Conservation (phyloP, 1,284 basidiomycete species). For the Naganishia sp. region DNA sequence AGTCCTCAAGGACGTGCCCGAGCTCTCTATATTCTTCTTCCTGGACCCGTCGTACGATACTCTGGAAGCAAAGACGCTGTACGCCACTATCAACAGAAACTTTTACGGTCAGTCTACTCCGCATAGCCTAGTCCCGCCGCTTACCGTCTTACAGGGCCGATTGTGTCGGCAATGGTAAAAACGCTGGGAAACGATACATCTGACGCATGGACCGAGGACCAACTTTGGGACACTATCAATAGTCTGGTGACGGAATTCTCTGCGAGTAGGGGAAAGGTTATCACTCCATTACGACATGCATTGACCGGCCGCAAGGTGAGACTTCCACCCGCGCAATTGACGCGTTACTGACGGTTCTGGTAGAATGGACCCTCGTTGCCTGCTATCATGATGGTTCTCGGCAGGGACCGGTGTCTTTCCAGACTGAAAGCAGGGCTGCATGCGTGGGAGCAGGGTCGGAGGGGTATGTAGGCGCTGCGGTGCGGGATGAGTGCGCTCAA, state of each 20-base stretch:
- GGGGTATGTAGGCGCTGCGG: slow-evolving; percentile 20
- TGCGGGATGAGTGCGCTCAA: too few relatives aligned
- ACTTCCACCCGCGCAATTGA: slow-evolving; percentile 15
- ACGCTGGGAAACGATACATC: slow-evolving; percentile 34
- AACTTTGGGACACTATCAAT: slow-evolving; percentile 57
- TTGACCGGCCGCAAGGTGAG: slow-evolving; percentile 76
- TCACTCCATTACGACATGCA: slow-evolving; percentile 72
- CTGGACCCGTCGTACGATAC: slow-evolving; percentile 63
- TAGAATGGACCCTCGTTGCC: slow-evolving; percentile 44
- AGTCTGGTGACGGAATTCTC: slow-evolving; percentile 55
- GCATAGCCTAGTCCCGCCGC: slow-evolving; percentile 28
- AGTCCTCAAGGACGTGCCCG: slow-evolving; percentile 68
- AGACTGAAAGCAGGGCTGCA: slow-evolving; percentile 9
- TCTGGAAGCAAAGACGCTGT: slow-evolving; percentile 62
- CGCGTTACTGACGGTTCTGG: neutral
- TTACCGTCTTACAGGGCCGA: slow-evolving; percentile 26
- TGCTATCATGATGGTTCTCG: slow-evolving; percentile 41
- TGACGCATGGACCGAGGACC: slow-evolving; percentile 35
- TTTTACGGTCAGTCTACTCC: slow-evolving; percentile 55
- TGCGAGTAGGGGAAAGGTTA: slow-evolving; percentile 61
- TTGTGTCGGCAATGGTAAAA: slow-evolving; percentile 29
- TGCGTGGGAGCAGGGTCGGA: slow-evolving; percentile 23
- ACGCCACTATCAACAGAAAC: slow-evolving; percentile 55
- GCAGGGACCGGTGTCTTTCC: slow-evolving; percentile 32
- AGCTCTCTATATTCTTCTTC: slow-evolving; percentile 73